A percentile compares a stretch with the other conserved stretches of the same genome.
Conservation (phyloP, 2,329 filamentous ascomycete species). For the Exophiala oligosperma region DNA sequence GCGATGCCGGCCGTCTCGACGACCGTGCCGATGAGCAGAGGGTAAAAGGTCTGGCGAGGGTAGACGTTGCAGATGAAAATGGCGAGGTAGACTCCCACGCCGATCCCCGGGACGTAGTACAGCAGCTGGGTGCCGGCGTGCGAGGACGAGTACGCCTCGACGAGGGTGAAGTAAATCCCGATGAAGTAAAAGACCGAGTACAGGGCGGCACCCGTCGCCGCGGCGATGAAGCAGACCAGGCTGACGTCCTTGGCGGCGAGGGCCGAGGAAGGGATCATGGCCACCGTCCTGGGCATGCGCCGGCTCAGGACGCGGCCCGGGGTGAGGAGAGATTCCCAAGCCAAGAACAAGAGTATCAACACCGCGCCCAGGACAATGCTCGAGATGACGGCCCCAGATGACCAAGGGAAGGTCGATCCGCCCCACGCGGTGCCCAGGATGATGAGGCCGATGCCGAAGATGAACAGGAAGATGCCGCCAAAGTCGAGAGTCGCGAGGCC, state of each 20-base stretch:
- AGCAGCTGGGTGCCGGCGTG: slow-evolving; percentile 59
- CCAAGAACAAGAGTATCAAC: slow-evolving; percentile 38
- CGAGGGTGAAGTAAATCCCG: slow-evolving; percentile 66
- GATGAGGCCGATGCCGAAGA: slow-evolving; percentile 43
- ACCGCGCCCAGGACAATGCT: slow-evolving; percentile 42
- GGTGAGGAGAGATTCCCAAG: slow-evolving; percentile 50
- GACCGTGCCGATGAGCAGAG: slow-evolving; percentile 58
- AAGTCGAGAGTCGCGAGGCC: slow-evolving; percentile 55
- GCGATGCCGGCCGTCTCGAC: slow-evolving; percentile 60
- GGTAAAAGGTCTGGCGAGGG: slow-evolving; percentile 62
- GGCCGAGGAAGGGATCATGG: slow-evolving; percentile 66
- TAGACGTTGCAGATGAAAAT: slow-evolving; percentile 61
- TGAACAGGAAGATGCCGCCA: slow-evolving; percentile 46
- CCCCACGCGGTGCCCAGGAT: slow-evolving; percentile 48
- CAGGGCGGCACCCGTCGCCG: slow-evolving; percentile 56
- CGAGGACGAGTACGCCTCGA: slow-evolving; percentile 53
- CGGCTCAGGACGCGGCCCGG: slow-evolving; percentile 49
- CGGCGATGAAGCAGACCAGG: slow-evolving; percentile 63
- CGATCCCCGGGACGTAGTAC: slow-evolving; percentile 65
- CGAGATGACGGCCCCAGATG: slow-evolving; percentile 39
- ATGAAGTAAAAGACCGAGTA: slow-evolving; percentile 67
- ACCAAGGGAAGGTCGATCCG: slow-evolving; percentile 46
- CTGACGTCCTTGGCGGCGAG: slow-evolving; percentile 59
- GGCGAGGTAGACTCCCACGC: slow-evolving; percentile 58
- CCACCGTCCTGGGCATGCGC: slow-evolving; percentile 54